Percentiles rank a stretch among this genome's conserved stretches.
Evolutionary conservation across 495 filamentous ascomycete genomes (phyloP).

Genomic region (Aspergillus steynii): DNA sequence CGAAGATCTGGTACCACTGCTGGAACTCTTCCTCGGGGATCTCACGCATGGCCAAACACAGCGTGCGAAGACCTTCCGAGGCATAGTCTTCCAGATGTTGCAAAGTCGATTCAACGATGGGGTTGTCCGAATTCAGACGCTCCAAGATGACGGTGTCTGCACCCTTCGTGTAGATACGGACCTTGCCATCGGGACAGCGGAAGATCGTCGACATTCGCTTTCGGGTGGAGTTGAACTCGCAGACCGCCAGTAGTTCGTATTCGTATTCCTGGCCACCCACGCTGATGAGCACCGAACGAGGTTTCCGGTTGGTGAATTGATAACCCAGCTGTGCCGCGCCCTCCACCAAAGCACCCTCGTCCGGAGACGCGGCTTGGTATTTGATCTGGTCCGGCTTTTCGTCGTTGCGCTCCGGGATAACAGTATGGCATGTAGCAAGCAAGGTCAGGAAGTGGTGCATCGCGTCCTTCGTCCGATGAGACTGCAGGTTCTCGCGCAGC

Average conservation of each 20-base stretch:
- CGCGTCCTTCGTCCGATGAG: slow-evolving; percentile 61
- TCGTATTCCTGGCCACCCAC: slow-evolving; percentile 70
- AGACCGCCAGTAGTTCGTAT: slow-evolving; percentile 92
- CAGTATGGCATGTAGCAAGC: slow-evolving; percentile 91
- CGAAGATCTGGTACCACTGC: slow-evolving; percentile 84
- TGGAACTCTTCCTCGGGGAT: slow-evolving; percentile 87
- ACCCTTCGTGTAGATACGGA: slow-evolving; percentile 92
- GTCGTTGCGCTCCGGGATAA: slow-evolving; percentile 86
- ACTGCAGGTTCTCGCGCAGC: slow-evolving; percentile 70
- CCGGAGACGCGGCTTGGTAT: slow-evolving; percentile 96
- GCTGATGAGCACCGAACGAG: slow-evolving; percentile 77
- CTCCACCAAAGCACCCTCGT: slow-evolving; percentile 95
- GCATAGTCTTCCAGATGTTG: slow-evolving; percentile 98
- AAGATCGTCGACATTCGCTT: slow-evolving; percentile 99
- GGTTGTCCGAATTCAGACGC: slow-evolving; percentile 74
- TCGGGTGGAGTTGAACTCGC: slow-evolving; percentile 97
- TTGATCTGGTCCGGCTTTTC: slow-evolving; percentile 80
- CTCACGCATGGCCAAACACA: slow-evolving; percentile 95
- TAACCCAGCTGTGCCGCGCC: slow-evolving; percentile 86
- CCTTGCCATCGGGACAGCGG: slow-evolving; percentile 93
- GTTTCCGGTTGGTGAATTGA: slow-evolving; percentile 85
- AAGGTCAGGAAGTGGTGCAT: slow-evolving; percentile 92
- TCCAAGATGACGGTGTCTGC: slow-evolving; percentile 98
- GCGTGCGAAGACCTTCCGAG: slow-evolving; percentile 89
- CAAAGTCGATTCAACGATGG: slow-evolving; percentile 81